Evolutionary conservation across 306 rosid genomes (phyloP).

Genomic region (Spatholobus suberectus): DNA sequence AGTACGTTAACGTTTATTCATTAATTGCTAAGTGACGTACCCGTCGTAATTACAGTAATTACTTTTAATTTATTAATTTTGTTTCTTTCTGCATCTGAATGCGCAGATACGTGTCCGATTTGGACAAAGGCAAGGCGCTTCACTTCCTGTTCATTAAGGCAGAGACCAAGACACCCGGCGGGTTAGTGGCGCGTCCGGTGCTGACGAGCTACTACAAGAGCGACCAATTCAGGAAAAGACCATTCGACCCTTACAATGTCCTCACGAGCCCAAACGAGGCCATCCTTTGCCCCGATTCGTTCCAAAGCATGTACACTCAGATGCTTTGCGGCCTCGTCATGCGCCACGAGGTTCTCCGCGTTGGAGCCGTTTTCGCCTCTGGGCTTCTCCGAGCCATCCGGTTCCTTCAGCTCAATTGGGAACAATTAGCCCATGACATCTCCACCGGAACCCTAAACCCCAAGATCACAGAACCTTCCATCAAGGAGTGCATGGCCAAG

Average conservation of each 20-base stretch:
- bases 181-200: constrained; percentile 86
- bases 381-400: constrained; percentile 89
- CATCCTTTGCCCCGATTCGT: constrained; percentile 75
- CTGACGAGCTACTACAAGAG: constrained; percentile 93
- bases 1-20: constrained; percentile 44
- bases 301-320: constrained; percentile 93
- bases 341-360: constrained; percentile 80
- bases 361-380: constrained; percentile 92
- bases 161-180: constrained; percentile 80
- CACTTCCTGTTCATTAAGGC: constrained; percentile 83
- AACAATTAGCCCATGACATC: constrained; percentile 61
- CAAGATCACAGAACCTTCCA: constrained; percentile 60
- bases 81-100: background rate
- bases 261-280: constrained; percentile 87
- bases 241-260: constrained; percentile 78
- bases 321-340: constrained; percentile 89
- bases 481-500: constrained; percentile 53
- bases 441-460: constrained; percentile 69
- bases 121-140: constrained; percentile 92
- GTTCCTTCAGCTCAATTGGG: constrained; percentile 85
- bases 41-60: background rate
- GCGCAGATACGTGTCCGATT: constrained; percentile 66
- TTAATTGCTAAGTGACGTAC: background rate
- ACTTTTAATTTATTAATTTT: background rate
- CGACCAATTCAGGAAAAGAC: constrained; percentile 79